Evolutionary conservation across 129 eudicot genomes (phyloP), one percentile per base, ranked within the genome.

Genomic region (Glebionis coronaria): DNA sequence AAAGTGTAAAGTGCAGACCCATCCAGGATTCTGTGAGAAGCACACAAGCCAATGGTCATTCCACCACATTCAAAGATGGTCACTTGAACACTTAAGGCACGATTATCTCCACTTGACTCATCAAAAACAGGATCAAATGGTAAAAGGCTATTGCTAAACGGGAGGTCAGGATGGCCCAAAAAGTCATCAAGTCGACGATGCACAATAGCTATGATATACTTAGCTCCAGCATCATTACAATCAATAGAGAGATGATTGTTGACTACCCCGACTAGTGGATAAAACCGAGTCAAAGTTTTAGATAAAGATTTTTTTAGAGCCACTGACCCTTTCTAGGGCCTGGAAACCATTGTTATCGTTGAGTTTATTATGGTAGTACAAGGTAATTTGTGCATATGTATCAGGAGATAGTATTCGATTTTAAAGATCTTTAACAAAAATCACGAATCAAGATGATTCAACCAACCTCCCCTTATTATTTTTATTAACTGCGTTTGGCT

Each of bases 1-100:
- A 87, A 87, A 3, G 71, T 69, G 63, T 60, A 50, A 3, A 83
- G 57, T 12, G 77, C 74, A 45, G 75, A 50, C 18, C 87, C 94
- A 70, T 87, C 95, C 59, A 81, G 67, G 54, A 87, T 60, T 44
- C 60, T 75, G 56, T 75, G 79, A 0, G 68, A 75, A 51, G 67
- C 21, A 35, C 73, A 67, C 4, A 60, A 1, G 8, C 69, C 74
- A 12, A 75, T 75, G 4, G 63, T 64, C 12, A 68, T 75, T 6
- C 74, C 80, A 35, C 80, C 74, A 40, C 74, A 67, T 23, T 75
- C 14, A 38, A 67, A 75, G 14, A 67, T 40, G 74, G 61, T 75
- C 47, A 68, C 47, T 35, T 68, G 80, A 50, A 75, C 35, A 40
- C 59, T 23, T 23, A 68, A n/a, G n/a, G n/a, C 21, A 38, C 38